Percentiles rank a stretch among this genome's conserved stretches.
These are phyloP conservation scores for Annona squamosa DNA, from an alignment of 164 flowering plant species.

Conservation along the genomic window DNA sequence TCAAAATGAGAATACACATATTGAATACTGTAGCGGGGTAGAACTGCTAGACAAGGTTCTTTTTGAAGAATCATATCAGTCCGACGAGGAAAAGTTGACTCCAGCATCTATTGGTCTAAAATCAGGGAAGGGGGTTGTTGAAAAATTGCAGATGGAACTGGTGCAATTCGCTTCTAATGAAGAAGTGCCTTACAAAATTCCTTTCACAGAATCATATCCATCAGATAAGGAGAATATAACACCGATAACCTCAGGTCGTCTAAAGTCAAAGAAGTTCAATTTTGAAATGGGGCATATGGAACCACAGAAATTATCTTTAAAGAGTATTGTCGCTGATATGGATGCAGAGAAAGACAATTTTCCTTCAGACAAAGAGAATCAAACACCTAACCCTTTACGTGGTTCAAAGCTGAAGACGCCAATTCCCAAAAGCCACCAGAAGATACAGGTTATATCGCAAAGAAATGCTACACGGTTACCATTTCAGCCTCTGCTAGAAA, in stretches of 20 bases:
- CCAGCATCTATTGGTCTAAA: slow-evolving; percentile 27
- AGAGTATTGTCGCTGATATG: slow-evolving; percentile 13
- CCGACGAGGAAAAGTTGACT: slow-evolving; percentile 52
- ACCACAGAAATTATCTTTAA: slow-evolving; percentile 21
- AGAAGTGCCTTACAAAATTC: background rate
- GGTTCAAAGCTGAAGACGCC: slow-evolving; percentile 21
- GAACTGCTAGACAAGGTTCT: slow-evolving; percentile 21
- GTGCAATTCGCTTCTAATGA: slow-evolving; percentile 24
- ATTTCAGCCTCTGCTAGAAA: slow-evolving; percentile 44
- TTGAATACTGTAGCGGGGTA: background rate
- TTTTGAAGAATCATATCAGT: slow-evolving; percentile 15
- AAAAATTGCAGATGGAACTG: slow-evolving; percentile 15
- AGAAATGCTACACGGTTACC: slow-evolving; percentile 44
- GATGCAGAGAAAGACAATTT: slow-evolving; percentile 18
- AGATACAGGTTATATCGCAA: slow-evolving; percentile 20
- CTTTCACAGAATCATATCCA: slow-evolving; percentile 26
- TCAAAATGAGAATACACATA: slow-evolving; percentile 9
- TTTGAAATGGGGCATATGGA: slow-evolving; percentile 17
- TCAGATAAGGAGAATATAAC: slow-evolving; percentile 67
- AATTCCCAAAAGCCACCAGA: slow-evolving; percentile 11
- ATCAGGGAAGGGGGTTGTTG: slow-evolving; percentile 12
- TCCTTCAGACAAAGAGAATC: slow-evolving; percentile 50
- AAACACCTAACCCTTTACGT: slow-evolving; percentile 29
- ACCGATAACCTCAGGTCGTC: slow-evolving; percentile 27
- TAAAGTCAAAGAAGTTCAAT: slow-evolving; percentile 23